phyloP scores from a whole-genome alignment of 2,329 filamentous ascomycete species.

The Colletotrichum higginsianum region DNA sequence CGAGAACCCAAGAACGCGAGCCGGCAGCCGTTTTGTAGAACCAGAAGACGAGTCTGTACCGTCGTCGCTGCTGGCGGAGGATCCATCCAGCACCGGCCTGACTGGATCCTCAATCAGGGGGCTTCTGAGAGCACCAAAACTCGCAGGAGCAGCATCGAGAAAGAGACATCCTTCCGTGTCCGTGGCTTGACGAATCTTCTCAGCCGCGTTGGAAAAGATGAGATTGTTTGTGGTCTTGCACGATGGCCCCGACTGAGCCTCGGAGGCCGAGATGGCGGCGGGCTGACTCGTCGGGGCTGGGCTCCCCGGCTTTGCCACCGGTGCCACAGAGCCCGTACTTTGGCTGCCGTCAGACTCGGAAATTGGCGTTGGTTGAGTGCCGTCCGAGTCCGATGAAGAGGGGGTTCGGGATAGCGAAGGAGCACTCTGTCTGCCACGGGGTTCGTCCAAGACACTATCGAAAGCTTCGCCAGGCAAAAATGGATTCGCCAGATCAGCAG shows the following conservation, averaged over 20 bases:
- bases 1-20: slow-evolving; percentile 46
- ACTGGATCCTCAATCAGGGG: neutral
- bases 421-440: neutral
- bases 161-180: slow-evolving; percentile 3
- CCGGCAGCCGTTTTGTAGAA: neutral
- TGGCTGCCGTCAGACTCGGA: neutral
- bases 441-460: neutral
- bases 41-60: neutral
- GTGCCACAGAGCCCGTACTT: neutral
- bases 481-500: neutral
- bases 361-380: neutral
- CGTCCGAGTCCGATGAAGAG: neutral
- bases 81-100: neutral
- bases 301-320: no score
- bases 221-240: neutral
- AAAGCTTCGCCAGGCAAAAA: neutral
- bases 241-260: neutral
- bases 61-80: neutral
- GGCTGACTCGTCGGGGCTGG: slow-evolving; percentile 1
- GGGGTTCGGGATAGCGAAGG: neutral
- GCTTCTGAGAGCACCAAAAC: neutral
- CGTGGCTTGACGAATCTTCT: slow-evolving; percentile 41
- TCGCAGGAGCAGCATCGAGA: neutral
- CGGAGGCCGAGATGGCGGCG: slow-evolving; percentile 34
- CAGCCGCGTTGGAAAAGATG: slow-evolving; percentile 60